A percentile compares a stretch with the other conserved stretches of the same genome.
Conservation (phyloP, 148 eudicot species). For the Persicaria tinctoria region DNA sequence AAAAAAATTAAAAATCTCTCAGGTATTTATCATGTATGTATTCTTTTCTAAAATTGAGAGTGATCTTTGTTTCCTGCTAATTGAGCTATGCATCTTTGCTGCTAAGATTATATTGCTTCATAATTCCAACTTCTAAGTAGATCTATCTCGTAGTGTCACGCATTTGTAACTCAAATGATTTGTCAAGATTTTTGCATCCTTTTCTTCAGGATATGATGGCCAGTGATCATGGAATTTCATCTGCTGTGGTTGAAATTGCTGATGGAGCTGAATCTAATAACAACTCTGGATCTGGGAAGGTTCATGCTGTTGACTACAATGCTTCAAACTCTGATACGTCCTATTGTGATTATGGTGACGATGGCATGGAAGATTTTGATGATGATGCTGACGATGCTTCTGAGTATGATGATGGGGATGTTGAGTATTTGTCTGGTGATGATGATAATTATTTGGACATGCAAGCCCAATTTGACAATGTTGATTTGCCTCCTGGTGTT, state of each 20-base stretch:
- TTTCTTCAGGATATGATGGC: slow-evolving; percentile 28
- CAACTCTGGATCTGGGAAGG: slow-evolving; percentile 36
- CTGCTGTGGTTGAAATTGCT: slow-evolving; percentile 10
- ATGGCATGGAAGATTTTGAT: slow-evolving; percentile 22
- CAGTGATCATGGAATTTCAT: slow-evolving; percentile 21
- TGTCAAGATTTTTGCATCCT: neutral
- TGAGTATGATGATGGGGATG: slow-evolving; percentile 30
- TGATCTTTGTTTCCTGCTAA: neutral
- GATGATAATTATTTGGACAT: slow-evolving; percentile 46
- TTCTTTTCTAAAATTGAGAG: neutral
- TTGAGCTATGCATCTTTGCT: neutral
- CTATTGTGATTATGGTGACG: slow-evolving; percentile 34
- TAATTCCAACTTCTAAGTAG: neutral
- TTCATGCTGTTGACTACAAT: slow-evolving; percentile 26
- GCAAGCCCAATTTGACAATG: slow-evolving; percentile 80
- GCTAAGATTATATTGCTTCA: neutral
- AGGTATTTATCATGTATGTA: too few species aligned
- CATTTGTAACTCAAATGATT: neutral
- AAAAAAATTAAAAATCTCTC: neutral
- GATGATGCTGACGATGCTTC: slow-evolving; percentile 26
- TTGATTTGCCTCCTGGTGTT: slow-evolving; percentile 84
- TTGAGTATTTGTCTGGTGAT: slow-evolving; percentile 20
- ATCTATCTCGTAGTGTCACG: neutral
- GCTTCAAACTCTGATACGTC: slow-evolving; percentile 45
- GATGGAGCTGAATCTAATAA: neutral